phyloP scores from a whole-genome alignment of 2,329 filamentous ascomycete species.

The Xylariaceae sp. region DNA sequence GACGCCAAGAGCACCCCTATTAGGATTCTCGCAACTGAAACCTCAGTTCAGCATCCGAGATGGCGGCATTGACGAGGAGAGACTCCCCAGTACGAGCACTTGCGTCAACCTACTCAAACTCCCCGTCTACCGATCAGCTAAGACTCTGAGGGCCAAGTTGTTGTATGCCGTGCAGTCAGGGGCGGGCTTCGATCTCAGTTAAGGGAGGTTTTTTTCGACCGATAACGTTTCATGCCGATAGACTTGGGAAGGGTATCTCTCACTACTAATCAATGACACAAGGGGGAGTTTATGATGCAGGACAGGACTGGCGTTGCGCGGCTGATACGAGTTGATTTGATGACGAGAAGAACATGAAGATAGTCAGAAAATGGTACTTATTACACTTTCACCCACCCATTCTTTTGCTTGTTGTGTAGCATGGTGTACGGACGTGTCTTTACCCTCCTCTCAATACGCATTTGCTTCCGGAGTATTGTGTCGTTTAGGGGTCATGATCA shows the following conservation, averaged over 20 bases:
- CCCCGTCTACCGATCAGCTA: conserved; percentile 67
- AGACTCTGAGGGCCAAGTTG: conserved; percentile 68
- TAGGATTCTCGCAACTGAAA: conserved; percentile 82
- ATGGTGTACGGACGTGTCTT: too few relatives aligned
- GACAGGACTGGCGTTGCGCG: too few relatives aligned
- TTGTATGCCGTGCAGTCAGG: conserved; percentile 85
- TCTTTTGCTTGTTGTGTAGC: too few relatives aligned
- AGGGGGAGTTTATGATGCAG: too few relatives aligned
- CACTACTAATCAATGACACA: neutral
- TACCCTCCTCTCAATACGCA: too few relatives aligned
- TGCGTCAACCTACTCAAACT: conserved; percentile 94
- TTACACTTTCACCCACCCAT: too few relatives aligned
- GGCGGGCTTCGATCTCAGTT: conserved; percentile 84
- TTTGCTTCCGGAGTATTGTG: too few relatives aligned
- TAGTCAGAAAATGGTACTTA: too few relatives aligned
- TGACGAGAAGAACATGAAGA: too few relatives aligned
- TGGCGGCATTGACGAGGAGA: conserved; percentile 65
- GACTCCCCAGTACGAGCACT: conserved; percentile 88
- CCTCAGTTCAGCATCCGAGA: conserved; percentile 89
- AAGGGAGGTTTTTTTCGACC: neutral
- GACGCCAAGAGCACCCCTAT: conserved; percentile 80
- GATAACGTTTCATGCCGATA: neutral
- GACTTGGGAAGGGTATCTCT: neutral
- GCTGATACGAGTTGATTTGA: too few relatives aligned
- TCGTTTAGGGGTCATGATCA: too few relatives aligned